These are phyloP conservation scores for Cladophialophora carrionii DNA, from an alignment of 2,329 filamentous ascomycete species.

Conservation along the genomic window DNA sequence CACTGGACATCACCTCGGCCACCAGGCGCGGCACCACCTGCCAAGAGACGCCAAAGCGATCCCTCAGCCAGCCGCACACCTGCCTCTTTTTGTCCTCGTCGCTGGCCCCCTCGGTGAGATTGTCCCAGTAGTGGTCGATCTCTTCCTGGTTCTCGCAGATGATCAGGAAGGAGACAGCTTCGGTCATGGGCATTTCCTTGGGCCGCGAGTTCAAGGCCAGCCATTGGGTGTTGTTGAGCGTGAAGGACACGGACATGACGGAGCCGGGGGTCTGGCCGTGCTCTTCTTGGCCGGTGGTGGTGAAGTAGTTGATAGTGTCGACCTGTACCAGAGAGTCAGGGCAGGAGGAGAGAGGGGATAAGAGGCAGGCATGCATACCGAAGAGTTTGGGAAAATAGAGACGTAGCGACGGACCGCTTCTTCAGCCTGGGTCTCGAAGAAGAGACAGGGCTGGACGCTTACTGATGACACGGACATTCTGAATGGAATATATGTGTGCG, in stretches of 20 bases:
- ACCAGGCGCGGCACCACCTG: conserved; percentile 51
- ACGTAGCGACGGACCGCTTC: conserved; percentile 38
- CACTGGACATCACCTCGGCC: conserved; percentile 43
- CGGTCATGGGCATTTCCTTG: conserved; percentile 45
- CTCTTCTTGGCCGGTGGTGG: conserved; percentile 40
- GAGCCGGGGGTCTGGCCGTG: conserved; percentile 41
- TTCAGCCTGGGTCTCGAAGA: conserved; percentile 39
- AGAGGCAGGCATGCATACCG: not conserved
- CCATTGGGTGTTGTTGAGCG: conserved; percentile 48
- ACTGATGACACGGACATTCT: conserved; percentile 19
- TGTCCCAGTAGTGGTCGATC: conserved; percentile 55
- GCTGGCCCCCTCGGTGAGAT: conserved; percentile 46
- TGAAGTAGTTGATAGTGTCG: conserved; percentile 41
- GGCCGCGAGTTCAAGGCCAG: conserved; percentile 53
- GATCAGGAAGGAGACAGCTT: conserved; percentile 52
- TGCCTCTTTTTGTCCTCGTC: conserved; percentile 36
- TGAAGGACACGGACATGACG: conserved; percentile 44
- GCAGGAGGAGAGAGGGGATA: too few species aligned
- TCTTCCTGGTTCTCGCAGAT: conserved; percentile 53
- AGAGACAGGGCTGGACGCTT: conserved; percentile 38
- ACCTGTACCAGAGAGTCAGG: not conserved
- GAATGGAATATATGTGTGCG: not conserved
- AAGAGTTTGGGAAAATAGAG: conserved; percentile 37
- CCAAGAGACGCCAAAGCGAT: conserved; percentile 55
- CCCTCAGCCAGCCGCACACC: conserved; percentile 52